phyloP scores from a whole-genome alignment of 176 grass and related monocot genomes.

The Oryza punctata region DNA sequence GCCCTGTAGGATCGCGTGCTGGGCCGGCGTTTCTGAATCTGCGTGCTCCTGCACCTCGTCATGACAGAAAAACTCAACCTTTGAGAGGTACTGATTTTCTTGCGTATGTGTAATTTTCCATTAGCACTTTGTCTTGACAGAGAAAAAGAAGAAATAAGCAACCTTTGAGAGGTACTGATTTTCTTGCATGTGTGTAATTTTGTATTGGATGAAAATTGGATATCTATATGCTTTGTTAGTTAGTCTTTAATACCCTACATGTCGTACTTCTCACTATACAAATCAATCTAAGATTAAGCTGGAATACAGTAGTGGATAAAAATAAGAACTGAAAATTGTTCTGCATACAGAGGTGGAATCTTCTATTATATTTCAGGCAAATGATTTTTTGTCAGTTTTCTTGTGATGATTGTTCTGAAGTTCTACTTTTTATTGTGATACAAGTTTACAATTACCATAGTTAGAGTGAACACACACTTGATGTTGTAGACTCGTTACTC shows the following conservation, averaged over 20 bases:
- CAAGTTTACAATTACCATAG: slow-evolving; percentile 9
- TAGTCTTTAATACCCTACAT: not conserved
- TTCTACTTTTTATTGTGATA: not conserved
- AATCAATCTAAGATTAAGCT: not conserved
- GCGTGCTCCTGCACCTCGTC: slow-evolving; percentile 19
- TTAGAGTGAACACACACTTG: not conserved
- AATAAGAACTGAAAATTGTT: not conserved
- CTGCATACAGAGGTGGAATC: not conserved
- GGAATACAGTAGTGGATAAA: not conserved
- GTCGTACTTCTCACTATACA: not conserved
- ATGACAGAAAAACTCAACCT: slow-evolving; percentile 21
- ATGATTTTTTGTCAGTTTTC: not conserved
- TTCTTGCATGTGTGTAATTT: not conserved
- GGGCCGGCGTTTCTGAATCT: slow-evolving; percentile 32
- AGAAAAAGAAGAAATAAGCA: too few species aligned
- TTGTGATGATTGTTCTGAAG: slow-evolving; percentile 21
- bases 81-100: slow-evolving; percentile 40
- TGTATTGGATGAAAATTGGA: not conserved
- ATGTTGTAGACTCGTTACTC: not conserved
- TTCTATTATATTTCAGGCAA: not conserved
- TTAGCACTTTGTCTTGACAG: slow-evolving; percentile 28
- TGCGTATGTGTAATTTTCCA: not conserved
- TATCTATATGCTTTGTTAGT: too few species aligned
- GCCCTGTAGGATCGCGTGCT: not conserved
- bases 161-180: slow-evolving; percentile 40